Conservation (phyloP, 176 grass and related monocot genomes). For the Oryza rufipogon region DNA sequence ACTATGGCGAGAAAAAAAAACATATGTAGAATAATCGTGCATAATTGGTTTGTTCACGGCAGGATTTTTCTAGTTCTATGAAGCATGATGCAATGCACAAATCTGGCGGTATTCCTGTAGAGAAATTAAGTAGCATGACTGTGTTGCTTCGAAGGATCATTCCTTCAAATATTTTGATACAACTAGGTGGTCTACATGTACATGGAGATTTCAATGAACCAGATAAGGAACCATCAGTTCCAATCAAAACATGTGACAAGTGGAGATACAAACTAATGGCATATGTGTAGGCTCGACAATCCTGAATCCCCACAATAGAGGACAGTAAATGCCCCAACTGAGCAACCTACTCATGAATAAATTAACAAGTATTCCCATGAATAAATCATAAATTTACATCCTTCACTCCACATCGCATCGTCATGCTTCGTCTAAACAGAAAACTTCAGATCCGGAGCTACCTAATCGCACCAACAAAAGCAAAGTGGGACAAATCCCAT, state of each 20-base stretch:
- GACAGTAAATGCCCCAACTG: neutral
- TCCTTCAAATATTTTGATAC: neutral
- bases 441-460: slow-evolving; percentile 14
- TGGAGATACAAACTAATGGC: neutral
- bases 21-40: neutral
- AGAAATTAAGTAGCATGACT: neutral
- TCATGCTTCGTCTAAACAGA: neutral
- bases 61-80: neutral
- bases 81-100: neutral
- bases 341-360: neutral
- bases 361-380: neutral
- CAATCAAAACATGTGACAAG: neutral
- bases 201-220: neutral
- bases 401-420: neutral
- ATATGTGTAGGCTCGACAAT: neutral
- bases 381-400: neutral
- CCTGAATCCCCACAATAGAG: neutral
- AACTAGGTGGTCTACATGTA: neutral
- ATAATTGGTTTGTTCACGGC: neutral
- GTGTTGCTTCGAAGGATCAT: neutral
- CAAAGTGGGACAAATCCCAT: neutral
- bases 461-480: neutral
- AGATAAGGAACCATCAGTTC: neutral
- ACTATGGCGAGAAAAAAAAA: neutral
- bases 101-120: neutral